A percentile compares a stretch with the other conserved stretches of the same genome.
These are phyloP conservation scores for Phytopythium delawarense DNA, from an alignment of 352 stramenopile species.

Conservation along the genomic window DNA sequence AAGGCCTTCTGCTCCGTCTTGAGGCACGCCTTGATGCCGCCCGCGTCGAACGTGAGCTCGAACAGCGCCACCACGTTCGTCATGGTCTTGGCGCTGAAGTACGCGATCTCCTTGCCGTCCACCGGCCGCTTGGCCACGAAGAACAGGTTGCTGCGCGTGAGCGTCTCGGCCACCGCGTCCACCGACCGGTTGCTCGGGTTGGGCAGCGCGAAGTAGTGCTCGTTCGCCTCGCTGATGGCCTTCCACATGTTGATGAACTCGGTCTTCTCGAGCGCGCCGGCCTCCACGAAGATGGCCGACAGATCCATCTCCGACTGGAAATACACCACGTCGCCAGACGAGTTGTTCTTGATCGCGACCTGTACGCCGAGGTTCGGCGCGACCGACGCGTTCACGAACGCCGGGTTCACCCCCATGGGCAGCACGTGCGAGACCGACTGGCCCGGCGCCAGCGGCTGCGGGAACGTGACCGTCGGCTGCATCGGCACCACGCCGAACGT, in stretches of 20 bases:
- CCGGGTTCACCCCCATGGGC: slow-evolving; percentile 74
- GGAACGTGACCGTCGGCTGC: slow-evolving; percentile 88
- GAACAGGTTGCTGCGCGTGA: slow-evolving; percentile 91
- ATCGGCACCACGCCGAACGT: slow-evolving; percentile 94
- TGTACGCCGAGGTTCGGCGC: slow-evolving; percentile 87
- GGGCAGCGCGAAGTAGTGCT: slow-evolving; percentile 90
- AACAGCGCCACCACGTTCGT: slow-evolving; percentile 91
- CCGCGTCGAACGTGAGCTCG: slow-evolving; percentile 94
- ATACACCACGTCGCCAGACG: slow-evolving; percentile 92
- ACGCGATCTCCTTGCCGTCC: slow-evolving; percentile 94
- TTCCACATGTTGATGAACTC: slow-evolving; percentile 96
- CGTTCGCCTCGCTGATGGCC: slow-evolving; percentile 92
- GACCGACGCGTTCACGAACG: slow-evolving; percentile 71
- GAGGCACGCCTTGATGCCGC: slow-evolving; percentile 91
- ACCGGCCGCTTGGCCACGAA: slow-evolving; percentile 93
- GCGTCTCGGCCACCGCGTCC: slow-evolving; percentile 83
- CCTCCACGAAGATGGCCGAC: slow-evolving; percentile 84
- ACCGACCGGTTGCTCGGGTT: slow-evolving; percentile 55
- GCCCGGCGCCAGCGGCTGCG: slow-evolving; percentile 56
- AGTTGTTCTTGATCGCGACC: slow-evolving; percentile 97
- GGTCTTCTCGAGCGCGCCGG: slow-evolving; percentile 87
- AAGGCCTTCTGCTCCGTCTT: slow-evolving; percentile 93
- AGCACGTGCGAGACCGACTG: slow-evolving; percentile 73
- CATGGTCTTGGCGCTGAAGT: slow-evolving; percentile 94
- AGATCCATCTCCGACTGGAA: slow-evolving; percentile 93